Evolutionary conservation across 768 basidiomycete genomes (phyloP).

Genomic region (Panellus pusillus): DNA sequence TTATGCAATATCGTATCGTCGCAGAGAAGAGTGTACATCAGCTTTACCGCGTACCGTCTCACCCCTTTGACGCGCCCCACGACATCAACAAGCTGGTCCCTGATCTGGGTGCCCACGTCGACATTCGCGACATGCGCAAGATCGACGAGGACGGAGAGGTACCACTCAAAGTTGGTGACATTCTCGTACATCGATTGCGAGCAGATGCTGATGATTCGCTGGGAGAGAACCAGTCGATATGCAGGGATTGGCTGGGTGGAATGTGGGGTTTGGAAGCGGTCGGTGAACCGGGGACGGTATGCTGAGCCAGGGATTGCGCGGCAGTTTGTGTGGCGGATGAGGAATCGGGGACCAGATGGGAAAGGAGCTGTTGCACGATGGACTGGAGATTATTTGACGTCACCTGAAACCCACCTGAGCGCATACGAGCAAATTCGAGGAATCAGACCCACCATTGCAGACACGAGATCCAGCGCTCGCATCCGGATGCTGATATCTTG

Average conservation of each 20-base stretch:
- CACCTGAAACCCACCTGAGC: conserved; percentile 50
- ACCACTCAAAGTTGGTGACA: conserved; percentile 96
- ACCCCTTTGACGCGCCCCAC: conserved; percentile 77
- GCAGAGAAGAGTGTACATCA: conserved; percentile 78
- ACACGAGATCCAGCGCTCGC: conserved; percentile 91
- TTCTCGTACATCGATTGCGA: conserved; percentile 83
- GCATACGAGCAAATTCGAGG: not conserved
- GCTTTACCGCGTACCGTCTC: conserved; percentile 75
- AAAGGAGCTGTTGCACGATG: conserved; percentile 86
- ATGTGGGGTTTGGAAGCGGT: conserved; percentile 33
- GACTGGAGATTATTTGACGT: conserved; percentile 82
- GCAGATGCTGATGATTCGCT: conserved; percentile 84
- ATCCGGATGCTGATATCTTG: conserved; percentile 95
- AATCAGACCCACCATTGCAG: conserved; percentile 72
- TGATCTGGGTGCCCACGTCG: conserved; percentile 73
- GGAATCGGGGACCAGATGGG: conserved; percentile 74
- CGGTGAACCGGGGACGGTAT: conserved; percentile 35
- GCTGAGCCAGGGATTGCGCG: conserved; percentile 54
- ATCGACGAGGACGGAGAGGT: conserved; percentile 91
- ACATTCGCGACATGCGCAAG: conserved; percentile 85
- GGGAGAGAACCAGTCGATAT: conserved; percentile 82
- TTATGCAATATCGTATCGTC: conserved; percentile 75
- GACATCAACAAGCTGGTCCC: conserved; percentile 85
- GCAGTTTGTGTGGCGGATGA: conserved; percentile 57
- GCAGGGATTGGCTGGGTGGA: conserved; percentile 76